Base-by-base conservation (phyloP, 2,329 filamentous ascomycete species). In the Monascus ruber region DNA sequence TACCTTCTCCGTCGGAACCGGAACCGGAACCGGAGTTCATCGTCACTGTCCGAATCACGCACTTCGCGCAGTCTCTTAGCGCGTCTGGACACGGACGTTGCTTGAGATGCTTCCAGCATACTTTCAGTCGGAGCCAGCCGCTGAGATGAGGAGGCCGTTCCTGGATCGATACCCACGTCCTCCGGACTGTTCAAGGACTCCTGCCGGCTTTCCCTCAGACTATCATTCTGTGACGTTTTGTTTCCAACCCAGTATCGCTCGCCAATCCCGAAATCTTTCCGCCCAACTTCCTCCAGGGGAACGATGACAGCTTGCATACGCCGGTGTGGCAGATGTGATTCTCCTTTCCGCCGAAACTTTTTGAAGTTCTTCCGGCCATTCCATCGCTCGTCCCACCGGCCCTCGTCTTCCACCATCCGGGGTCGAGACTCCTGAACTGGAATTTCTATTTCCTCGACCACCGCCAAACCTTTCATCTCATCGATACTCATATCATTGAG, bases 301-400 rank as follows among this genome's bases (percentile, higher is more conserved):
- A 94, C 76, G 31, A 93, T 83, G 28, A 83, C 72, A 10, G 67
- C 69, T 42, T 71, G 69, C 4, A 65, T 49, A 28, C 65, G 62
- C 28, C 63, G 61, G n/a, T 65, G 62, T 35, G 53, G 49, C 36
- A 48, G 50, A 5, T 54, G 49, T 0, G 60, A 38, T 45, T 58
- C 54, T 48, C 61, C 50, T 40, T 58, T 56, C 35, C 57, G 50
- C 31, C 62, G 44, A 55, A 98, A 98, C 51, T 78, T 83, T 60
- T 98, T 98, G 67, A 94, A 98, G 55, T 98, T 96, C 62, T 86
- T 89, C 33, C 89, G 74, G 1, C 89, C 91, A 56, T 95, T 94
- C 91, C 91, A 98, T 31, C 72, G 73, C 1, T 85, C 79, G 48
- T 95, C 77, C 88, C 89, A 95, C 32, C 85, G 73, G 4, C 17